Percentiles rank a stretch among this genome's conserved stretches.
These are phyloP conservation scores for Aureobasidium pullulans DNA, from an alignment of 2,329 filamentous ascomycete genomes.

Conservation along the genomic window DNA sequence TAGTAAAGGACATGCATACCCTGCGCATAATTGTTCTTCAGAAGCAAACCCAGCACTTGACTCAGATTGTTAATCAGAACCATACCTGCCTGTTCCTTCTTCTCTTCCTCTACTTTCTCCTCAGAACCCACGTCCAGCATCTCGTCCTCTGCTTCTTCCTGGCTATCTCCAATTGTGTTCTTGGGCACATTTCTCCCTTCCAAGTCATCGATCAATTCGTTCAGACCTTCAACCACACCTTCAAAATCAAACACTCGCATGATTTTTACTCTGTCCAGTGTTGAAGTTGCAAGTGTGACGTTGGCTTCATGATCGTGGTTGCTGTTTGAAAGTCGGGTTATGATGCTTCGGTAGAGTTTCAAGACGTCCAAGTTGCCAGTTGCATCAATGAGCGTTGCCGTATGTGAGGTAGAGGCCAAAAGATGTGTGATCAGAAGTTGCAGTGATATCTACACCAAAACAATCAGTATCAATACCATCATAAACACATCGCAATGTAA, in stretches of 20 bases:
- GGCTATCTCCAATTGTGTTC: conserved; percentile 27
- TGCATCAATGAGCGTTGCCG: conserved; percentile 40
- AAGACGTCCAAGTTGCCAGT: conserved; percentile 40
- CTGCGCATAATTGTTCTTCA: conserved; percentile 32
- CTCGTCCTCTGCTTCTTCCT: conserved; percentile 30
- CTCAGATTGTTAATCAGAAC: conserved; percentile 35
- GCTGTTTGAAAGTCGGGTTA: not conserved
- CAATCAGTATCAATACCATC: conserved; percentile 17
- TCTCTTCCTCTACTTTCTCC: not conserved
- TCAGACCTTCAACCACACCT: conserved; percentile 40
- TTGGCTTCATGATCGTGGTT: not conserved
- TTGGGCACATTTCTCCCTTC: conserved; percentile 13
- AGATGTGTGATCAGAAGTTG: conserved; percentile 35
- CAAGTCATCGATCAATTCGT: conserved; percentile 35
- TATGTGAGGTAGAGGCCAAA: conserved; percentile 20
- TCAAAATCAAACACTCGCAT: conserved; percentile 45
- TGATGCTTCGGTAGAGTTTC: conserved; percentile 26
- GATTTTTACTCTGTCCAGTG: conserved; percentile 40
- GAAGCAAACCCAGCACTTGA: conserved; percentile 29
- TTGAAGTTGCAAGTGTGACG: conserved; percentile 17
- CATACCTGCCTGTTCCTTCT: conserved; percentile 19
- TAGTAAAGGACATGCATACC: conserved; percentile 17
- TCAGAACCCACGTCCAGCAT: not conserved
- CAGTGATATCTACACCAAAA: conserved; percentile 24
- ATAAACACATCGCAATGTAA: not conserved